Base-by-base conservation (phyloP, 805 yeast genomes). In the Barnettozyma sp. region DNA sequence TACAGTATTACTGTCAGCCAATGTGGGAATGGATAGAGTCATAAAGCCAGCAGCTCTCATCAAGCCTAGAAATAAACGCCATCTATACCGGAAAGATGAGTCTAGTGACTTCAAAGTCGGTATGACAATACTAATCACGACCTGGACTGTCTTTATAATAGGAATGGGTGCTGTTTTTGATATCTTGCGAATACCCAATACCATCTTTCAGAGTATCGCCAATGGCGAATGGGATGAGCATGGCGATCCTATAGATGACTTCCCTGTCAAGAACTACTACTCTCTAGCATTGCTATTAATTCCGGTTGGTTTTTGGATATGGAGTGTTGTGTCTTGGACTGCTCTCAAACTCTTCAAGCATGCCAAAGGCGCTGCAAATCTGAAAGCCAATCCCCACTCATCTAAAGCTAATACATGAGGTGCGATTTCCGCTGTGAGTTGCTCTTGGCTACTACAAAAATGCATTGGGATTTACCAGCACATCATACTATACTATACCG, bases 321-420 rank as follows among this genome's bases (percentile, higher is more conserved):
- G 94, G 94, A 74, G 87, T 27, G 59, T 76, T 8, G 60, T 71
- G 4, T 74, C 87, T 9, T 84, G 94, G 94, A 65, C 77, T 30
- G 88, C 92, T 24, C 66, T 83, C 70, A 84, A 84, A 56, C 60
- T 83, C 38, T 84, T 84, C 58, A 65, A 86, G 38, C 92, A 84
- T 52, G 80, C 92, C 16, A 80, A 76, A 46, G 86, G 86, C 7
- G 70, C 73, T 17, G n/a, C n/a, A n/a, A 66, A 30, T 23, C 14
- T 15, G 7, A 16, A 14, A 12, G 21, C n/a, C 22, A 27, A 12
- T 14, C 19, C 15, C 18, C 17, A 12, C n/a, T n/a, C n/a, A n/a
- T n/a, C n/a, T n/a, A n/a, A n/a, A n/a, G n/a, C n/a, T n/a, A n/a
- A n/a, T n/a, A n/a, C n/a, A n/a, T n/a, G n/a, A n/a, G n/a, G n/a